phyloP scores from a whole-genome alignment of 805 yeast species.

The Cyberlindnera galapagoensis region DNA sequence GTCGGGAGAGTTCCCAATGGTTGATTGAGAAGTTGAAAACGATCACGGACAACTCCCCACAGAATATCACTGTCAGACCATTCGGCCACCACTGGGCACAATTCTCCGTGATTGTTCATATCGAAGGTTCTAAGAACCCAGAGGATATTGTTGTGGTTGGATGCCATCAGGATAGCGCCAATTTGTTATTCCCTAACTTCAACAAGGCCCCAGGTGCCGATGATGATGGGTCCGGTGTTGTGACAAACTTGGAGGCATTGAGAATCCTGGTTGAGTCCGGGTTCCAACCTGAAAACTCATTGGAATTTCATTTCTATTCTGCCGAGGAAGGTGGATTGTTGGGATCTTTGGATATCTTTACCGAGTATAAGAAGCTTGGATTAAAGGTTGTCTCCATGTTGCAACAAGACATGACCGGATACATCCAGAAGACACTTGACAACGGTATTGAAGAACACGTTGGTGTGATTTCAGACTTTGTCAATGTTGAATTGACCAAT shows the following conservation, averaged over 20 bases:
- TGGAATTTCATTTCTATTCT: constrained; percentile 91
- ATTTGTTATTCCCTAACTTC: constrained; percentile 60
- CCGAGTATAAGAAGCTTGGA: constrained; percentile 39
- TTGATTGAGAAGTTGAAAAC: constrained; percentile 41
- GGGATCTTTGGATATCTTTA: constrained; percentile 78
- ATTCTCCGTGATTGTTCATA: constrained; percentile 61
- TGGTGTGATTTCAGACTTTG: constrained; percentile 52
- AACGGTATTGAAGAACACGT: constrained; percentile 49
- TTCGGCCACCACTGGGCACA: constrained; percentile 76
- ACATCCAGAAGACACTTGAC: constrained; percentile 23
- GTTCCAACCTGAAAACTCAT: constrained; percentile 56
- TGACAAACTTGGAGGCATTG: constrained; percentile 69
- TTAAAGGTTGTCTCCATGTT: constrained; percentile 70
- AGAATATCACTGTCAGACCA: constrained; percentile 35
- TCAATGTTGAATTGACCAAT: constrained; percentile 18
- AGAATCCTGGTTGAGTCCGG: constrained; percentile 45
- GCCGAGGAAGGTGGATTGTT: constrained; percentile 92
- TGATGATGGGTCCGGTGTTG: constrained; percentile 88
- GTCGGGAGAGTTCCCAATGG: constrained; percentile 69
- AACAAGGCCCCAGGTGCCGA: constrained; percentile 91
- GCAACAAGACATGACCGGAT: constrained; percentile 77
- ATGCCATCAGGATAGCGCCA: constrained; percentile 84
- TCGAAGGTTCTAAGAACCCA: constrained; percentile 41
- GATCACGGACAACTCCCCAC: constrained; percentile 19
- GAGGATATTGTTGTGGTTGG: constrained; percentile 64